A percentile compares a stretch with the other conserved stretches of the same genome.
These are phyloP conservation scores for Fusarium mangiferae DNA, from an alignment of 2,329 filamentous ascomycete species.

Conservation along the genomic window DNA sequence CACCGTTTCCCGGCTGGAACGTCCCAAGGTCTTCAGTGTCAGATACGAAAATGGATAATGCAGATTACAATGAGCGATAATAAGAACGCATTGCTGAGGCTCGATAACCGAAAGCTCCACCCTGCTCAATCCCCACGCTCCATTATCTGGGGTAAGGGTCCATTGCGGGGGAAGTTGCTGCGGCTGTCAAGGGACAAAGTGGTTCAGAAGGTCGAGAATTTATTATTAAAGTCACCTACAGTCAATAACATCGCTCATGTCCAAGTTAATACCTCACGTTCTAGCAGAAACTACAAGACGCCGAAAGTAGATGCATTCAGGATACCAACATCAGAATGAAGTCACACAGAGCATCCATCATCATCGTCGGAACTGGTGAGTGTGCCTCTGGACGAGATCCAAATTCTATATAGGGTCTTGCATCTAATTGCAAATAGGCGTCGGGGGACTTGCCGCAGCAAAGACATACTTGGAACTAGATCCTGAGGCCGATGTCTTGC, in stretches of 20 bases:
- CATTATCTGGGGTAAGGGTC: neutral
- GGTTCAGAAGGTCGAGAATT: neutral
- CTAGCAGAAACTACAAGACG: fast-evolving
- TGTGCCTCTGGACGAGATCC: too few species aligned
- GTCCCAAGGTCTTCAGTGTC: fast-evolving
- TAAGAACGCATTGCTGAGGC: too few species aligned
- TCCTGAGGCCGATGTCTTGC: neutral
- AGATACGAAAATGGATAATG: neutral
- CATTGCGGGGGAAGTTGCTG: neutral
- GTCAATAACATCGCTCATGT: fast-evolving
- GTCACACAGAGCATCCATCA: neutral
- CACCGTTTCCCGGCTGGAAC: neutral
- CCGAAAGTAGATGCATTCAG: fast-evolving
- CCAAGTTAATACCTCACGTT: too few species aligned
- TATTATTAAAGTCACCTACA: neutral
- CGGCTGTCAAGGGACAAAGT: fast-evolving
- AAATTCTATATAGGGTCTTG: too few species aligned
- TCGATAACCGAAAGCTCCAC: neutral
- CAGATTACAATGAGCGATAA: neutral
- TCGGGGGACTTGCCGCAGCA: neutral
- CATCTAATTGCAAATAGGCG: neutral
- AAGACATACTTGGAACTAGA: neutral
- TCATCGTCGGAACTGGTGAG: neutral
- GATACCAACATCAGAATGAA: neutral
- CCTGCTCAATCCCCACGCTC: neutral